Base-by-base conservation (phyloP, 768 basidiomycete genomes). In the Rhizopogon rudus region DNA sequence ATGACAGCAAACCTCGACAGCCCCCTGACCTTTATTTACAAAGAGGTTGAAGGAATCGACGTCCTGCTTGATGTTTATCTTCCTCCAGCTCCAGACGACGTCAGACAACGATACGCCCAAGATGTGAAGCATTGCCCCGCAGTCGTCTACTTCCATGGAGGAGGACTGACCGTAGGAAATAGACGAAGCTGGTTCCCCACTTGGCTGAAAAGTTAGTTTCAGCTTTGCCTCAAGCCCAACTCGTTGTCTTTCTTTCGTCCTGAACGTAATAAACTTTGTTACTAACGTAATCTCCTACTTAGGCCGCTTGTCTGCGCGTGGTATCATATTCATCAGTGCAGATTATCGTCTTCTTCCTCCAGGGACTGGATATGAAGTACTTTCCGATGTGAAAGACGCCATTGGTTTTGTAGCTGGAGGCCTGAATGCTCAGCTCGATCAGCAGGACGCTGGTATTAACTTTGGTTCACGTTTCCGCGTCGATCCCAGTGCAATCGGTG, bases 131-230 rank as follows among this genome's bases (percentile, higher is more conserved):
- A 43, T 40, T 29, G 13, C 6, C 73, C 75, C 6, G 60, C 65
- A 20, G 49, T 77, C 6, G 61, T 77, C 3, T 76, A 71, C 59
- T 77, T 76, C 45, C 76, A 77, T 52, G 76, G 82, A 6, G 86
- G 86, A 3, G 84, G 84, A 7, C 66, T 88, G 33, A 77, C 81
- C 0, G 82, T 80, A 14, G 86, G 86, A 1, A 79, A 81, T 58
- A 73, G 79, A 51, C 65, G 63, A 33, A 81, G 79, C 61, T 87
- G 84, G 83, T 81, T 86, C 64, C 86, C 86, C 2, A 57, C 51
- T n/a, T 88, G 87, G 87, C 67, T 88, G 25, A 66, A 77, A 46
- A 74, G 86, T 86, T 29, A 51, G 74, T 61, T 29, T 17, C n/a
- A 10, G n/a, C 5, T 29, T 7, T 53, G n/a, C 31, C 52, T 9